Evolutionary conservation across 139 green algal genomes (phyloP).

Genomic region (Tetraselmis chui): DNA sequence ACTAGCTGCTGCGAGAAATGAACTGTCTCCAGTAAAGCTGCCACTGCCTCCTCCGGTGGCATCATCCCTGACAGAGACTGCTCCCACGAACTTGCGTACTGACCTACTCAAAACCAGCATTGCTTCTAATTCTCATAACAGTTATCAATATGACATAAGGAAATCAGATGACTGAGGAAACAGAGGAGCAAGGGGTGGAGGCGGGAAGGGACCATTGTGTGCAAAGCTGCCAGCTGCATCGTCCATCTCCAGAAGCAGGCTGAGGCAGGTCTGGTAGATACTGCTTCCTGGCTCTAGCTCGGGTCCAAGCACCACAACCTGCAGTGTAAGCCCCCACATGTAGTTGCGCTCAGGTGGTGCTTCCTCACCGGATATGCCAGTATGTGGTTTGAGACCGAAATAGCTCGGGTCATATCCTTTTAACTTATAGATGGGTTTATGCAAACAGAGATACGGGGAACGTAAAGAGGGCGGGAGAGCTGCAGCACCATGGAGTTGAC

Average conservation of each 20-base stretch:
- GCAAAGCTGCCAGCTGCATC: not conserved
- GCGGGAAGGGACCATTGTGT: not conserved
- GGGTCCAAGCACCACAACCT: constrained; percentile 66
- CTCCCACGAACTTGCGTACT: not conserved
- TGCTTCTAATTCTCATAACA: constrained; percentile 24
- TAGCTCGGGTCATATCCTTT: too few relatives aligned
- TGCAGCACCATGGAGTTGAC: constrained; percentile 79
- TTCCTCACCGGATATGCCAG: too few relatives aligned
- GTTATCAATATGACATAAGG: too few relatives aligned
- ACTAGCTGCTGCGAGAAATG: constrained; percentile 90
- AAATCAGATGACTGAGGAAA: too few relatives aligned
- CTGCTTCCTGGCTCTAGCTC: constrained; percentile 64
- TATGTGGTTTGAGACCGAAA: too few relatives aligned
- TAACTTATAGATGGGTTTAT: too few relatives aligned
- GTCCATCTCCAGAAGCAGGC: not conserved
- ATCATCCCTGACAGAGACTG: not conserved
- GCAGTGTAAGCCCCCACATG: too few relatives aligned
- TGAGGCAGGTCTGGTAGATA: constrained; percentile 56
- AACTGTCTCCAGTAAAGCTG: constrained; percentile 64
- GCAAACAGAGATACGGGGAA: too few relatives aligned
- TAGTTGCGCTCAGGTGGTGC: too few relatives aligned
- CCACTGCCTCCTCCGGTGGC: constrained; percentile 27
- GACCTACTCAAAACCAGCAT: not conserved
- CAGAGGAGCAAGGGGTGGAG: too few relatives aligned
- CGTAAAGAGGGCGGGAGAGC: too few relatives aligned